Evolutionary conservation across 1,284 basidiomycete species (phyloP).

Genomic region (Ganoderma boninense): DNA sequence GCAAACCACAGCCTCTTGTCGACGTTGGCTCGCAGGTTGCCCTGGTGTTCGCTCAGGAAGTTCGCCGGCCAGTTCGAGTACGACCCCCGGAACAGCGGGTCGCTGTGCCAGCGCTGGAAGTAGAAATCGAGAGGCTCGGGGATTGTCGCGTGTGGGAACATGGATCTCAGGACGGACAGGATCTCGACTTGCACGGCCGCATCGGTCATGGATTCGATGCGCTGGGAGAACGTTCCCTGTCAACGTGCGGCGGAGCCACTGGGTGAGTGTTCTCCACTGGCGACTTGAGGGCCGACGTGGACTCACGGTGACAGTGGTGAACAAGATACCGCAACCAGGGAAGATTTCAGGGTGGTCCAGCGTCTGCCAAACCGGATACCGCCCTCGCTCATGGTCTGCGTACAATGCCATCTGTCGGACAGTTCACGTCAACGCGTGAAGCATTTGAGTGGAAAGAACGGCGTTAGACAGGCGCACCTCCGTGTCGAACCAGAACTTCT

Average conservation of each 20-base stretch:
- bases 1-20: slow-evolving; percentile 64
- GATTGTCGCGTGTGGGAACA: slow-evolving; percentile 64
- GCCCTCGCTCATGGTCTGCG: slow-evolving; percentile 68
- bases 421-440: not conserved
- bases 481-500: slow-evolving; percentile 76
- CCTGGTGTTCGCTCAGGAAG: slow-evolving; percentile 60
- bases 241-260: not conserved
- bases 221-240: slow-evolving; percentile 66
- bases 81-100: slow-evolving; percentile 69
- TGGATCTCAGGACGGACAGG: slow-evolving; percentile 59
- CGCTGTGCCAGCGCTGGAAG: slow-evolving; percentile 63
- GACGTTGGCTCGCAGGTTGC: slow-evolving; percentile 66
- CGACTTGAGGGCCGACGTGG: too few relatives aligned
- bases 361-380: slow-evolving; percentile 77
- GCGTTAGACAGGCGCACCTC: slow-evolving; percentile 49
- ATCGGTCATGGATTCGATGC: slow-evolving; percentile 62
- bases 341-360: slow-evolving; percentile 68
- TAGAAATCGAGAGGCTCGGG: slow-evolving; percentile 62
- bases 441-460: not conserved
- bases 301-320: slow-evolving; percentile 71
- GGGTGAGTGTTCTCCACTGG: not conserved
- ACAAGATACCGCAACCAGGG: slow-evolving; percentile 67
- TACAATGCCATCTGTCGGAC: slow-evolving; percentile 63
- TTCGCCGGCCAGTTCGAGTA: slow-evolving; percentile 76
- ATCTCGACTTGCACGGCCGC: slow-evolving; percentile 59